Evolutionary conservation across 306 rosid genomes (phyloP).

Genomic region (Dryas octopetala): DNA sequence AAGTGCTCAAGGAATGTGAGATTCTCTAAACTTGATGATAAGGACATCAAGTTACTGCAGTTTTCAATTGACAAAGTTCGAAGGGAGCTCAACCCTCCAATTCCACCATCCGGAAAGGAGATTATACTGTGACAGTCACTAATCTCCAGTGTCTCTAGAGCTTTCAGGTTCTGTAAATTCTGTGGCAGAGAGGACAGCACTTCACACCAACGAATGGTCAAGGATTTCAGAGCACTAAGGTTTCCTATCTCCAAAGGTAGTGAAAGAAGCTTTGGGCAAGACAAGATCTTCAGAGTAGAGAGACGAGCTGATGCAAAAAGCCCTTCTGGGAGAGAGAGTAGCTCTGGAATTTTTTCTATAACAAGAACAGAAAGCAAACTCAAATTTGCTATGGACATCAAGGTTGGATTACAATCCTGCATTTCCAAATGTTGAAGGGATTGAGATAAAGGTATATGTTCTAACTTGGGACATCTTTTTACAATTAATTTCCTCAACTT

Average conservation of each 20-base stretch:
- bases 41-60: constrained; percentile 4
- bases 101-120: constrained; percentile 1
- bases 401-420: not conserved
- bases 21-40: constrained; percentile 9
- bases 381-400: constrained; percentile 7
- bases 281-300: constrained; percentile 4
- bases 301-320: not conserved
- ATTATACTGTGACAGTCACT: constrained; percentile 7
- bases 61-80: constrained; percentile 22
- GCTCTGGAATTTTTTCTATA: not conserved
- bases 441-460: not conserved
- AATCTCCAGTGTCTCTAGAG: constrained; percentile 5
- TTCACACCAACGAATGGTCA: constrained; percentile 16
- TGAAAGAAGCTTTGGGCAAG: not conserved
- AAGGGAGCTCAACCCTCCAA: constrained; percentile 3
- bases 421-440: constrained; percentile 15
- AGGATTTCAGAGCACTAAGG: constrained; percentile 16
- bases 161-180: constrained; percentile 8
- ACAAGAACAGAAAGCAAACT: not conserved
- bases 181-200: constrained; percentile 9
- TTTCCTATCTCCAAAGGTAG: not conserved
- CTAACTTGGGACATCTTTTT: not conserved
- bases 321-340: not conserved
- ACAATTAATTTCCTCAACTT: constrained; percentile 3
- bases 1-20: constrained; percentile 21